Conservation (phyloP, 2,329 filamentous ascomycete genomes). For the Verticillium albo-atrum region DNA sequence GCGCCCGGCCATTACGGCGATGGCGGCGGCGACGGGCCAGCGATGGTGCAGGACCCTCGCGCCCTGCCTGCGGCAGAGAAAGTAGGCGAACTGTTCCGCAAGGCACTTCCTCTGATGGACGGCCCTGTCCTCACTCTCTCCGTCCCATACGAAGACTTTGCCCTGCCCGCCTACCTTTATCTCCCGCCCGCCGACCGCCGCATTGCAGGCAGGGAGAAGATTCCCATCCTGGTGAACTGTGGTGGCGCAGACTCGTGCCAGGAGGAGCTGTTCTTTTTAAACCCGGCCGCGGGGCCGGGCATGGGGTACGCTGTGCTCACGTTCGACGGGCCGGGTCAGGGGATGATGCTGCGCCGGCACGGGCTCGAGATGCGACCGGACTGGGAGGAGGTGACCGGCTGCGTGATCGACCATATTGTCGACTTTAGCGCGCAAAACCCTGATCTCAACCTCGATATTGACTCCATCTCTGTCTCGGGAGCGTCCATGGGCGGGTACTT, state of each 20-base stretch:
- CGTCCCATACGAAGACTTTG: background rate
- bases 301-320: slow-evolving; percentile 37
- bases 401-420: slow-evolving; percentile 26
- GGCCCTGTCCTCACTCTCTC: background rate
- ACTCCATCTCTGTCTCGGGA: slow-evolving; percentile 30
- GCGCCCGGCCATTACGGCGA: no score
- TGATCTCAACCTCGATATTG: slow-evolving; percentile 27
- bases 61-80: background rate
- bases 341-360: slow-evolving; percentile 23
- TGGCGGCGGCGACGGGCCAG: no score
- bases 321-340: slow-evolving; percentile 43
- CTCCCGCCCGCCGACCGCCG: slow-evolving; percentile 17
- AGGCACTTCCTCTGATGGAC: background rate
- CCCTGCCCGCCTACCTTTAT: slow-evolving; percentile 30
- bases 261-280: slow-evolving; percentile 35
- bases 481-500: slow-evolving; percentile 40
- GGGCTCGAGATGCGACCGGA: slow-evolving; percentile 28
- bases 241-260: slow-evolving; percentile 30
- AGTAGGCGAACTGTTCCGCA: no score
- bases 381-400: slow-evolving; percentile 27
- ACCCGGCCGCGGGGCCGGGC: slow-evolving; percentile 16
- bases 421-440: slow-evolving; percentile 9
- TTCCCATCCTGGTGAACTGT: slow-evolving; percentile 26
- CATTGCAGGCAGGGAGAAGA: slow-evolving; percentile 15
- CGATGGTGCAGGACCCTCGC: background rate